Evolutionary conservation across 495 filamentous ascomycete species (phyloP), one percentile per base, ranked within the genome.

Genomic region (Aspergillus sparsus): DNA sequence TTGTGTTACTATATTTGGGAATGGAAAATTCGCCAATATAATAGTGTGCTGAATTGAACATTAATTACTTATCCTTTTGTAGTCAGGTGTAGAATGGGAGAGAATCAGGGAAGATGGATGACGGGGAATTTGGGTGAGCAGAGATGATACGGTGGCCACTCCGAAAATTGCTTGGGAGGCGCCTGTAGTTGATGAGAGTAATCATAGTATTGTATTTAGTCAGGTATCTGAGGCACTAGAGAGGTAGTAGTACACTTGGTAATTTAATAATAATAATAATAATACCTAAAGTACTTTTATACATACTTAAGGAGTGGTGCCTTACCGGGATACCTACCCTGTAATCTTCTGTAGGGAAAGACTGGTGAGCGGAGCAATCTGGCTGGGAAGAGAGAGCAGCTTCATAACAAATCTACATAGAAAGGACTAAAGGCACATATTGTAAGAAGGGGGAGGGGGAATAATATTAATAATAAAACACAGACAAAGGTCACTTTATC

Each of bases 1-100:
- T 35, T 49, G 50, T 55, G 63, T 62, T 66, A 44, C 63, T 66
- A 66, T 60, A 60, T 62, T 66, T 66, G 58, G 62, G 46, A 15
- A 56, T 21, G 36, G 18, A 46, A 10, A 52, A 34, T 55, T 55
- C 37, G 42, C 39, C 58, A 8, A 46, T 46, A 15, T 11, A 12
- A 47, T 47, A 47, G 27, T 47, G 18, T 47, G 27, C 27, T 47
- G 44, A 47, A 42, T 8, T 13, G 15, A 47, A 21, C 15, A 47
- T 47, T 47, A n/a, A 27, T 27, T 27, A 27, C 21, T 18, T 47
- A 9, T 47, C n/a, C 13, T 47, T 47, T 47, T 21, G 15, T 16
- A 18, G 6, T 10, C n/a, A 11, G 12, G 12, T 11, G 15, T 42
- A 5, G 15, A 5, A 42, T 11, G 39, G 11, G 39, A 15, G 15